A percentile compares a stretch with the other conserved stretches of the same genome.
Evolutionary conservation across 2,329 filamentous ascomycete species (phyloP).

Genomic region (Aspergillus aculeatinus): DNA sequence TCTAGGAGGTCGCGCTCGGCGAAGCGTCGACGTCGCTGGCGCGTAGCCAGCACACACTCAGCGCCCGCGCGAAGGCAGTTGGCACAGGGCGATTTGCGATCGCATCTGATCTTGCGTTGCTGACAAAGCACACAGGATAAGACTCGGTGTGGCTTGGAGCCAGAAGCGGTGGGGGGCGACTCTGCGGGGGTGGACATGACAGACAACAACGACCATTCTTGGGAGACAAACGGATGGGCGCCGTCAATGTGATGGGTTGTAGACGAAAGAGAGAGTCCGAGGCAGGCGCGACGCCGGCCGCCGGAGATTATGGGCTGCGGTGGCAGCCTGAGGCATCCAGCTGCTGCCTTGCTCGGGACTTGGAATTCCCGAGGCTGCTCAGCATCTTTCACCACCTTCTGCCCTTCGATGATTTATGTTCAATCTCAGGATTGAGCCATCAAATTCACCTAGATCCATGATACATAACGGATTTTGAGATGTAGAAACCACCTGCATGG

Average conservation of each 20-base stretch:
- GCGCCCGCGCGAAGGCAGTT: slow-evolving; percentile 64
- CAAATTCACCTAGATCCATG: too few relatives aligned
- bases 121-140: slow-evolving; percentile 68
- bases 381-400: too few relatives aligned
- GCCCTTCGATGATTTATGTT: too few relatives aligned
- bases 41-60: slow-evolving; percentile 54
- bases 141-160: slow-evolving; percentile 13
- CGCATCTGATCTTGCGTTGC: slow-evolving; percentile 72
- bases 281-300: not conserved
- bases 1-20: slow-evolving; percentile 70
- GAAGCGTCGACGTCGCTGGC: slow-evolving; percentile 60
- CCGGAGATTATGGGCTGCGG: not conserved
- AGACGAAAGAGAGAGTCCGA: not conserved
- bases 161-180: not conserved
- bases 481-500: too few relatives aligned
- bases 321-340: not conserved
- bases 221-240: not conserved
- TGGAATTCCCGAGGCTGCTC: not conserved
- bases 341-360: not conserved
- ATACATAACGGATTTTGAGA: too few relatives aligned
- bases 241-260: not conserved
- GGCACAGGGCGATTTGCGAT: slow-evolving; percentile 69
- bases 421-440: too few relatives aligned
- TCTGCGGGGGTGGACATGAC: not conserved
- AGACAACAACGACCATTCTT: too few relatives aligned